A percentile compares a stretch with the other conserved stretches of the same genome.
Evolutionary conservation across 2,329 filamentous ascomycete genomes (phyloP).

Genomic region (Paecilomyces dactylethromorphus): DNA sequence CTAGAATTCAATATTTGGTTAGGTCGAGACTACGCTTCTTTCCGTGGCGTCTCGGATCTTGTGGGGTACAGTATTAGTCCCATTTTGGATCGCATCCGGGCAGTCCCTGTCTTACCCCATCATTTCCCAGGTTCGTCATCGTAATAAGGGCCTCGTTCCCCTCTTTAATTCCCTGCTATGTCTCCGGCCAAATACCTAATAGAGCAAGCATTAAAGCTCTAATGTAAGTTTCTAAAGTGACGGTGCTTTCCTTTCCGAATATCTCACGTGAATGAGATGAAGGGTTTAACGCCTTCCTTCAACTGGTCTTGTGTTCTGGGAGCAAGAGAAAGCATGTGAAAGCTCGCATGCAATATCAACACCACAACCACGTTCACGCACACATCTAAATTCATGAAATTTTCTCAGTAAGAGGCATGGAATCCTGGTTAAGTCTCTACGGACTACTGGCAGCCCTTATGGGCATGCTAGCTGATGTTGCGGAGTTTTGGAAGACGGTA

Average conservation of each 20-base stretch:
- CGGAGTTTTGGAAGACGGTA: constrained; percentile 58
- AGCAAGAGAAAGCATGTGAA: not conserved
- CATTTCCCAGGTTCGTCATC: not conserved
- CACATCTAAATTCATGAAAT: not conserved
- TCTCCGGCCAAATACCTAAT: not conserved
- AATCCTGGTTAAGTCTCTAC: constrained; percentile 18
- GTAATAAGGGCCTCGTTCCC: not conserved
- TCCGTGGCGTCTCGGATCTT: not conserved
- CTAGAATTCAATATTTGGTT: not conserved
- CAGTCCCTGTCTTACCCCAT: not conserved
- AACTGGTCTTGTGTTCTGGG: not conserved
- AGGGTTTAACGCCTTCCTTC: not conserved
- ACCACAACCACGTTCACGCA: not conserved
- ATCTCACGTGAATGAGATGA: not conserved
- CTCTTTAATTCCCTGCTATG: not conserved
- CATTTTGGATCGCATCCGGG: not conserved
- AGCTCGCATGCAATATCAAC: not conserved
- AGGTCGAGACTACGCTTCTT: not conserved
- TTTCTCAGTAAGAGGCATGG: constrained; percentile 10
- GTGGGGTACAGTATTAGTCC: not conserved
- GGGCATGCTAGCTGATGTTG: constrained; percentile 56
- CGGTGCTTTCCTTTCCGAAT: not conserved
- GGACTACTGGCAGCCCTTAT: constrained; percentile 37
- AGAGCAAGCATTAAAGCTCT: not conserved
- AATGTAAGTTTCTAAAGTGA: not conserved